A percentile compares a stretch with the other conserved stretches of the same genome.
Conservation (phyloP, 345 rosid species). For the Adansonia digitata region DNA sequence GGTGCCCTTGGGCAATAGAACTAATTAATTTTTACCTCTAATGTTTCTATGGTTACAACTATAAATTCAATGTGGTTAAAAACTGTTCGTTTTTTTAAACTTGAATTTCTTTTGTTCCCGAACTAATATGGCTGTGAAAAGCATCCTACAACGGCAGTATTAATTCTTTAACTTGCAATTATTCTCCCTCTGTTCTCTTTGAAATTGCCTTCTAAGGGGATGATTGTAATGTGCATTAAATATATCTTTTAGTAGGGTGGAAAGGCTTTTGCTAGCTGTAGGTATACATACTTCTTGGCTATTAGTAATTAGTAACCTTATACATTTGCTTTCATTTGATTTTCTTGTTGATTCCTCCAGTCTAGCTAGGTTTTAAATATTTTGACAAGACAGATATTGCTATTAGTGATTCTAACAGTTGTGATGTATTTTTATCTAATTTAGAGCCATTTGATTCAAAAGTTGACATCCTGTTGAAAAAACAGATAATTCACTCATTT, state of each 20-base stretch:
- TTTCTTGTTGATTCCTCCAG: not conserved
- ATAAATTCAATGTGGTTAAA: not conserved
- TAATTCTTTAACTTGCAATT: not conserved
- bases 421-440: not conserved
- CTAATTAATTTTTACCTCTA: not conserved
- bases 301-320: not conserved
- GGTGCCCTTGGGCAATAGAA: not conserved
- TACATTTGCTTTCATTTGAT: not conserved
- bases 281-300: not conserved
- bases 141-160: not conserved
- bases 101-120: not conserved
- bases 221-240: not conserved
- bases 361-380: not conserved
- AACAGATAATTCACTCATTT: not conserved
- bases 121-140: not conserved
- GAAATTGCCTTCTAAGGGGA: not conserved
- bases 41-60: not conserved
- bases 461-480: not conserved
- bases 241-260: not conserved
- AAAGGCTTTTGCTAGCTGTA: not conserved
- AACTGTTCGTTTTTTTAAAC: not conserved
- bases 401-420: not conserved
- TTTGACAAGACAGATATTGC: not conserved
- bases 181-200: not conserved
- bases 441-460: not conserved